Evolutionary conservation across 768 basidiomycete genomes (phyloP).

Genomic region (Rossbeevera mucosa): DNA sequence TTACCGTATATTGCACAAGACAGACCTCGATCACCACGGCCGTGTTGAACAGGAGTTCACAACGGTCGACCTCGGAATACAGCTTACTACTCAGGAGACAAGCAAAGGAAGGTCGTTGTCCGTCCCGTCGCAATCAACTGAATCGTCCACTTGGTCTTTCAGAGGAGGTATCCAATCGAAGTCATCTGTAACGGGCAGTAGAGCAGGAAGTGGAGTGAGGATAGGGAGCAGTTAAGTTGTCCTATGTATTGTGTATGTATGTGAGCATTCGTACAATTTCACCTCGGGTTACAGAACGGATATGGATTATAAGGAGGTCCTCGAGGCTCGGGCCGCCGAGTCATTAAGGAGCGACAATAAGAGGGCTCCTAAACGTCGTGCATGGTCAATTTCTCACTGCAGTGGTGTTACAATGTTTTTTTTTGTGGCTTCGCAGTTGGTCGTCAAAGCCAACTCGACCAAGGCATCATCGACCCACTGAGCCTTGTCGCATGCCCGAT

Average conservation of each 20-base stretch:
- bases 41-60: slow-evolving; percentile 7
- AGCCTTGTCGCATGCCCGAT: no score
- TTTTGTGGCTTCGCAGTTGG: no score
- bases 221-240: neutral
- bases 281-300: neutral
- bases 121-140: neutral
- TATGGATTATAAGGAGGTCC: no score
- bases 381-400: neutral
- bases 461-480: no score
- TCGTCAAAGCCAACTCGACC: no score
- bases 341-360: neutral
- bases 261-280: neutral
- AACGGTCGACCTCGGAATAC: slow-evolving; percentile 4
- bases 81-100: neutral
- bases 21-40: neutral
- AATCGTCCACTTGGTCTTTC: slow-evolving; percentile 10
- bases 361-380: neutral
- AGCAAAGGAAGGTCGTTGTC: neutral
- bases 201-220: neutral
- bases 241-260: neutral
- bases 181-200: neutral
- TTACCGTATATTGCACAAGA: slow-evolving; percentile 12
- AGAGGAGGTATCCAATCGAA: neutral
- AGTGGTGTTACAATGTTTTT: neutral
- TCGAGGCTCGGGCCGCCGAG: no score